phyloP scores from a whole-genome alignment of 164 flowering plant species.

The Macadamia tetraphylla region DNA sequence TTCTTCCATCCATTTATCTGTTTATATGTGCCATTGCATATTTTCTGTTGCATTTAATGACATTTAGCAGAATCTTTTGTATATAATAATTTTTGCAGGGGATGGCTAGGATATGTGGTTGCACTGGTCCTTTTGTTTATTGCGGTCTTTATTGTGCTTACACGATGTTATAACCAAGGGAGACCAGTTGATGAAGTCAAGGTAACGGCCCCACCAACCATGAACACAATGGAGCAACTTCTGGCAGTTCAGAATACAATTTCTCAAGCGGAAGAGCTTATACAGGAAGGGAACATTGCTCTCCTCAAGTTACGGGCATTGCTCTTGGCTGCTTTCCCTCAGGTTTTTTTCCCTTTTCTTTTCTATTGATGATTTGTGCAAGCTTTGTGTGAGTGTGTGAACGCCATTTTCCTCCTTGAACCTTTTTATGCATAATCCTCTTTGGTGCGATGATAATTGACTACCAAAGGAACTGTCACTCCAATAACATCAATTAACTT shows the following conservation, averaged over 20 bases:
- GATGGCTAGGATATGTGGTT: constrained; percentile 57
- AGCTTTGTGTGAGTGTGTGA: no score
- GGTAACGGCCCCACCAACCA: constrained; percentile 70
- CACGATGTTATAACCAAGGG: constrained; percentile 49
- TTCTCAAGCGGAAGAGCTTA: constrained; percentile 61
- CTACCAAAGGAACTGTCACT: no score
- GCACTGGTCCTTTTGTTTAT: constrained; percentile 40
- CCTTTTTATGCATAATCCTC: no score
- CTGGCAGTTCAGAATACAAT: constrained; percentile 82
- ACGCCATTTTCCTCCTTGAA: no score
- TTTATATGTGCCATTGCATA: not conserved
- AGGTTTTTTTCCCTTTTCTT: constrained; percentile 43
- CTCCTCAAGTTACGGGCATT: constrained; percentile 83
- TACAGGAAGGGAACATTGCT: constrained; percentile 76
- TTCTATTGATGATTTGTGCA: not conserved
- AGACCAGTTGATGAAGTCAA: constrained; percentile 52
- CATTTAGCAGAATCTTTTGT: not conserved
- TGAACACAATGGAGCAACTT: constrained; percentile 93
- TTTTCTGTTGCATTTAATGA: not conserved
- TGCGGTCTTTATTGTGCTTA: constrained; percentile 57
- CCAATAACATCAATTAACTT: no score
- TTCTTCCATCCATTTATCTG: not conserved
- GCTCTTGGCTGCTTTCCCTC: constrained; percentile 64
- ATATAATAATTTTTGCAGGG: constrained; percentile 37
- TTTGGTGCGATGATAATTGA: no score